Conservation (phyloP, 208 protist species). For the Leishmania amazonensis region DNA sequence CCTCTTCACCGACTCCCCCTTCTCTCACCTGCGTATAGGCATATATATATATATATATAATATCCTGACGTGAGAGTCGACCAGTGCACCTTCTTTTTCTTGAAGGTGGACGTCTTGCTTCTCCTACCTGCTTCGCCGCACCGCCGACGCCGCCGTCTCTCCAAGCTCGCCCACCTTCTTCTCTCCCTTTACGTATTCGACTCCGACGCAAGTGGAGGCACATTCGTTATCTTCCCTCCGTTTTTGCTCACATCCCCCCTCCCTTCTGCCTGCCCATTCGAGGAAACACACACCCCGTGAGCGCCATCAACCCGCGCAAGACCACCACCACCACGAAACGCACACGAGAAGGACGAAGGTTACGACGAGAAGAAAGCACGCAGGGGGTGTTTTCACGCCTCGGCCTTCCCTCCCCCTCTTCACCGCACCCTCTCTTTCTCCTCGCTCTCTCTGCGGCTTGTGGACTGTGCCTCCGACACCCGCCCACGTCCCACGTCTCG, state of each 20-base stretch:
- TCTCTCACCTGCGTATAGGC: neutral
- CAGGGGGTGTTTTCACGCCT: neutral
- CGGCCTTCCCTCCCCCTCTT: too few relatives aligned
- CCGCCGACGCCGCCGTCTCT: neutral
- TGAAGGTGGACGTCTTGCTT: neutral
- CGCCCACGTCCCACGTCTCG: neutral
- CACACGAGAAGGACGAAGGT: neutral
- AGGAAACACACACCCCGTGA: neutral
- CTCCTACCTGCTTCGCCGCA: neutral
- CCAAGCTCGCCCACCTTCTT: too few relatives aligned
- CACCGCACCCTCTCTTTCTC: neutral
- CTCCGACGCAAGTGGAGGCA: slow-evolving; percentile 2
- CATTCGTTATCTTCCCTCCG: neutral
- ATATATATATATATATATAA: neutral
- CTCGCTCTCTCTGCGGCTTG: neutral
- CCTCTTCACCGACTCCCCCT: neutral
- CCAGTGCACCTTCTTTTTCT: neutral
- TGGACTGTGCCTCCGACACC: neutral
- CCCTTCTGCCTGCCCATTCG: neutral
- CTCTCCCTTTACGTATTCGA: neutral
- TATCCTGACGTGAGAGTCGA: neutral
- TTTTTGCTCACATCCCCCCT: neutral
- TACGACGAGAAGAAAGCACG: neutral
- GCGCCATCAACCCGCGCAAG: neutral
- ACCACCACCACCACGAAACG: neutral